Percentiles rank a stretch among this genome's conserved stretches.
Evolutionary conservation across 345 rosid species (phyloP).

Genomic region (Boechera retrofracta): DNA sequence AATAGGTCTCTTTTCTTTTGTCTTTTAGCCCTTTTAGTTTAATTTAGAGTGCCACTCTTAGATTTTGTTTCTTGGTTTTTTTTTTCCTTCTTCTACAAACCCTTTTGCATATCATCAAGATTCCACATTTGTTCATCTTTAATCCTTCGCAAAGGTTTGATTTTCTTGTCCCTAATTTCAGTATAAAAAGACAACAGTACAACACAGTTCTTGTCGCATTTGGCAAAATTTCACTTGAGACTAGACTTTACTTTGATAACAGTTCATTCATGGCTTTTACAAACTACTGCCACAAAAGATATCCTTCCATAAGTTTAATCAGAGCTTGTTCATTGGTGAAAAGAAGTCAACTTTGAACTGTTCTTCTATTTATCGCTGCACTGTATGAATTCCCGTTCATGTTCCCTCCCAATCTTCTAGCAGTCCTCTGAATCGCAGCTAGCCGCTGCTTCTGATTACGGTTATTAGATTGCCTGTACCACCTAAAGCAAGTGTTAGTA

Average conservation of each 20-base stretch:
- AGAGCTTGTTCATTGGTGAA: constrained; percentile 31
- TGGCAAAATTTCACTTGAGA: constrained; percentile 32
- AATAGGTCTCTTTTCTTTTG: constrained; percentile 19
- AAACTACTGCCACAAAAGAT: constrained; percentile 6
- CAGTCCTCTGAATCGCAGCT: constrained; percentile 53
- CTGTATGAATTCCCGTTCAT: constrained; percentile 42
- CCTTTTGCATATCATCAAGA: constrained; percentile 9
- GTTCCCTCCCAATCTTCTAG: constrained; percentile 67
- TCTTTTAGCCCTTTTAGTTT: constrained; percentile 15
- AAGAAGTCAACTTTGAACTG: constrained; percentile 32
- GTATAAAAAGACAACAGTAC: background rate
- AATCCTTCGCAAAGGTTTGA: background rate
- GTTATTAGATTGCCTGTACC: constrained; percentile 33
- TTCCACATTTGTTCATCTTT: constrained; percentile 18
- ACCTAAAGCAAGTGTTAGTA: background rate
- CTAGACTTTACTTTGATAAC: constrained; percentile 24
- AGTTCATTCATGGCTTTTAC: constrained; percentile 14
- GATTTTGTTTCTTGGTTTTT: constrained; percentile 9
- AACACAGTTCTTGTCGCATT: constrained; percentile 12
- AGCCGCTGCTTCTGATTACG: constrained; percentile 45
- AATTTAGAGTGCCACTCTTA: constrained; percentile 24
- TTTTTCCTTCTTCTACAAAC: constrained; percentile 12
- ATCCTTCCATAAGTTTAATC: constrained; percentile 27
- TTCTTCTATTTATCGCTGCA: constrained; percentile 45
- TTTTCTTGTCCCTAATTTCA: background rate